Conservation (phyloP, 139 green algal species). For the Dunaliella primolecta region DNA sequence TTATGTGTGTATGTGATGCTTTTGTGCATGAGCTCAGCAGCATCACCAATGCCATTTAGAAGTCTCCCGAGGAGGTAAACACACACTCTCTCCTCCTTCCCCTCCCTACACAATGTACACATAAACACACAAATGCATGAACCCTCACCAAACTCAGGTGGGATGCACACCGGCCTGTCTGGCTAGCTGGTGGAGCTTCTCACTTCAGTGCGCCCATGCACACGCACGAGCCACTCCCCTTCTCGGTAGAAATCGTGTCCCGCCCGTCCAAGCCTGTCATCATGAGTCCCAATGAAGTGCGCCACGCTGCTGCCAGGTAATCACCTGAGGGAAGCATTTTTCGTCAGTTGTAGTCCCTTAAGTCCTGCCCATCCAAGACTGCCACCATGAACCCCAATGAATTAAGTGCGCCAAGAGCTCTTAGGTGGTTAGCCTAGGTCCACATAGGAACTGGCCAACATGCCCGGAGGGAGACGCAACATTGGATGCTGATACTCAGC, state of each 20-base stretch:
- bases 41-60: background rate
- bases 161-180: conserved; percentile 9
- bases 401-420: no score
- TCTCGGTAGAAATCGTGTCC: conserved; percentile 20
- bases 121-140: background rate
- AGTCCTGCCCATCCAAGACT: no score
- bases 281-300: conserved; percentile 13
- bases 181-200: background rate
- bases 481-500: no score
- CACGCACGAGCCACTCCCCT: conserved; percentile 4
- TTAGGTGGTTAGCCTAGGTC: no score
- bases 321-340: no score
- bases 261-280: conserved; percentile 24
- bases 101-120: no score
- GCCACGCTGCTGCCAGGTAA: background rate
- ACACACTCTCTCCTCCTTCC: no score
- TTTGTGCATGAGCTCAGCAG: background rate
- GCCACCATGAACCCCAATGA: no score
- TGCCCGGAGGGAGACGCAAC: no score
- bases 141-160: background rate
- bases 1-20: background rate
- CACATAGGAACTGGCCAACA: no score
- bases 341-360: no score
- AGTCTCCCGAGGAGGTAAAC: background rate
- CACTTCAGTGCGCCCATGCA: background rate